A percentile compares a stretch with the other conserved stretches of the same genome.
Evolutionary conservation across 2,329 filamentous ascomycete genomes (phyloP).

Genomic region (Botrytis deweyae): DNA sequence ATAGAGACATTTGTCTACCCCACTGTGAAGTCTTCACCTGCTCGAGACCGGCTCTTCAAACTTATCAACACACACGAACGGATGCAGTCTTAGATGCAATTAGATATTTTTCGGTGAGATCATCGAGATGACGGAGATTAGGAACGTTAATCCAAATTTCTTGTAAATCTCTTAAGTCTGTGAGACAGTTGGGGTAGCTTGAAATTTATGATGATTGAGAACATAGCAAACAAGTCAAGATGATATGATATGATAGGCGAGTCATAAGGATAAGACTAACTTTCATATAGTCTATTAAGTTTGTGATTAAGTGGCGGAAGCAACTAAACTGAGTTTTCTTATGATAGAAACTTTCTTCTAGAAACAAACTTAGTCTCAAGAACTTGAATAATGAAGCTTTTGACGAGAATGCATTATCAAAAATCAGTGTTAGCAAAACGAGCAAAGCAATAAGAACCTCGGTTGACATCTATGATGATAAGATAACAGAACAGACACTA

Average conservation of each 20-base stretch:
- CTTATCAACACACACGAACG: neutral
- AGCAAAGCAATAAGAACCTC: neutral
- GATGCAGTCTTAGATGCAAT: neutral
- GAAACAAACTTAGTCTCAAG: slow-evolving; percentile 3
- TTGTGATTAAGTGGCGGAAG: no score
- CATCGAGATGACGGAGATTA: neutral
- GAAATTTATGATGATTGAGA: neutral
- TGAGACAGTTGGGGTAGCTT: neutral
- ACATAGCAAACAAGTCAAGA: neutral
- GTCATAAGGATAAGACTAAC: neutral
- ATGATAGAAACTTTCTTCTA: neutral
- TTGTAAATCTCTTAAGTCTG: neutral
- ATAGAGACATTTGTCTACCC: neutral
- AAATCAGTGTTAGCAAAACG: neutral
- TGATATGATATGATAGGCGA: neutral
- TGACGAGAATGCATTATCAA: neutral
- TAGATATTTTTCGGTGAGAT: neutral
- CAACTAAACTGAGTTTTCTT: neutral
- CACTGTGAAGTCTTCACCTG: neutral
- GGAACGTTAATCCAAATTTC: slow-evolving; percentile 5
- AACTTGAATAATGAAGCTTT: neutral
- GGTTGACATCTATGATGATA: neutral
- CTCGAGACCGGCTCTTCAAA: neutral
- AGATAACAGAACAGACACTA: neutral
- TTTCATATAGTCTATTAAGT: neutral